Evolutionary conservation across 345 rosid genomes (phyloP).

Genomic region (Melaleuca alternifolia): DNA sequence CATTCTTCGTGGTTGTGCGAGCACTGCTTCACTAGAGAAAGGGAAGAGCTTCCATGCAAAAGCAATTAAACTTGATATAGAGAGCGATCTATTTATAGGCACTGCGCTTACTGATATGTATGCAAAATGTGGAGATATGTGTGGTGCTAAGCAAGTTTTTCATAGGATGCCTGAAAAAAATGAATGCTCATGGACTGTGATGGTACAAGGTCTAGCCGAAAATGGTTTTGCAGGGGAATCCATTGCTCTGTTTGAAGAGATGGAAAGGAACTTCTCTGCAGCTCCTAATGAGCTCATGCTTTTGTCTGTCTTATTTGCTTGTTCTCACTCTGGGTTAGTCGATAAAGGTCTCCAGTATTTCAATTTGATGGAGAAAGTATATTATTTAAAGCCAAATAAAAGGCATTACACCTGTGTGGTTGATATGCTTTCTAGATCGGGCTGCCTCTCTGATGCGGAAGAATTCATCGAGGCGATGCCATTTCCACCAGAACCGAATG

Average conservation of each 20-base stretch:
- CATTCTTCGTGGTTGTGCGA: slow-evolving; percentile 37
- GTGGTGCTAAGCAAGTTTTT: slow-evolving; percentile 27
- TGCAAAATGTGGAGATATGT: slow-evolving; percentile 53
- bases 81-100: slow-evolving; percentile 26
- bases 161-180: slow-evolving; percentile 27
- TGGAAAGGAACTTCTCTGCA: slow-evolving; percentile 14
- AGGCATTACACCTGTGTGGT: slow-evolving; percentile 42
- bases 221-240: slow-evolving; percentile 39
- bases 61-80: slow-evolving; percentile 26
- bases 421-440: slow-evolving; percentile 52
- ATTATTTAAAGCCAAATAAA: slow-evolving; percentile 29
- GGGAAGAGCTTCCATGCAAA: slow-evolving; percentile 54
- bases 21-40: slow-evolving; percentile 28
- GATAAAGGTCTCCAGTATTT: slow-evolving; percentile 34
- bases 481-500: slow-evolving; percentile 28
- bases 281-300: slow-evolving; percentile 35
- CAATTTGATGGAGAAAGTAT: slow-evolving; percentile 25
- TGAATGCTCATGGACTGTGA: slow-evolving; percentile 37
- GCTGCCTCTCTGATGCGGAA: slow-evolving; percentile 47
- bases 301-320: slow-evolving; percentile 43
- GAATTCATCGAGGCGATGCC: slow-evolving; percentile 43
- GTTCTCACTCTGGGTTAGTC: slow-evolving; percentile 43
- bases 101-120: slow-evolving; percentile 55
- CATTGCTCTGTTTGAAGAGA: slow-evolving; percentile 31
- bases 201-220: slow-evolving; percentile 55